Evolutionary conservation across 2,329 filamentous ascomycete species (phyloP).

Genomic region (Aspergillus candidus): DNA sequence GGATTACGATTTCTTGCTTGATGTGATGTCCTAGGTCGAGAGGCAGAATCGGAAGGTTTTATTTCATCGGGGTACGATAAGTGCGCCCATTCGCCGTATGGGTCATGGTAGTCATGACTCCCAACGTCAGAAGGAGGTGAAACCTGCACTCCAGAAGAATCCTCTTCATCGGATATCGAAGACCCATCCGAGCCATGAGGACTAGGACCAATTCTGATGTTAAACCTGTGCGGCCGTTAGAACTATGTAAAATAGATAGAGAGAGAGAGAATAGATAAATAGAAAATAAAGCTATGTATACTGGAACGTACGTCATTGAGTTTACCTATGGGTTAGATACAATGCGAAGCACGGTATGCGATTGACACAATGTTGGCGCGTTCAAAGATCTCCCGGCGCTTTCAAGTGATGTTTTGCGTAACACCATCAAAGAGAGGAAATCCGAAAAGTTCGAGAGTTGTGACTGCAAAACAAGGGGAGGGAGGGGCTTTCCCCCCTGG

Average conservation of each 20-base stretch:
- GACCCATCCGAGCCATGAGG: conserved; percentile 36
- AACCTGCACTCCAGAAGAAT: conserved; percentile 40
- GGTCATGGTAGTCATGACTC: conserved; percentile 36
- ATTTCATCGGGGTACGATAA: conserved; percentile 41
- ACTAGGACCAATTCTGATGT: conserved; percentile 39
- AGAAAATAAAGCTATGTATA: conserved; percentile 7
- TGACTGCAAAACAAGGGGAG: too few relatives aligned
- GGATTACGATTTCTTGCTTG: conserved; percentile 32
- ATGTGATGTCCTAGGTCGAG: conserved; percentile 37
- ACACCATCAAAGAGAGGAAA: too few relatives aligned
- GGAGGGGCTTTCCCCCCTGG: too few relatives aligned
- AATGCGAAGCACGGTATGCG: too few relatives aligned
- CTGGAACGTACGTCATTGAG: too few relatives aligned
- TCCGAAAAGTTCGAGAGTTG: too few relatives aligned
- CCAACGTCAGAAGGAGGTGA: conserved; percentile 36
- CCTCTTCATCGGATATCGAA: conserved; percentile 40
- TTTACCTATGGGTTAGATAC: too few relatives aligned
- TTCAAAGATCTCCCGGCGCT: too few relatives aligned
- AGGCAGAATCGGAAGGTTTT: conserved; percentile 44
- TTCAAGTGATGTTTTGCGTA: too few relatives aligned
- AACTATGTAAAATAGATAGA: conserved; percentile 1
- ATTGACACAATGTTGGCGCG: too few relatives aligned
- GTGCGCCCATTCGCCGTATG: conserved; percentile 36
- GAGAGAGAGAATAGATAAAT: conserved; percentile 9
- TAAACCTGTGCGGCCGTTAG: conserved; percentile 30